Evolutionary conservation across 306 rosid genomes (phyloP).

Genomic region (Citrullus colocynthis): DNA sequence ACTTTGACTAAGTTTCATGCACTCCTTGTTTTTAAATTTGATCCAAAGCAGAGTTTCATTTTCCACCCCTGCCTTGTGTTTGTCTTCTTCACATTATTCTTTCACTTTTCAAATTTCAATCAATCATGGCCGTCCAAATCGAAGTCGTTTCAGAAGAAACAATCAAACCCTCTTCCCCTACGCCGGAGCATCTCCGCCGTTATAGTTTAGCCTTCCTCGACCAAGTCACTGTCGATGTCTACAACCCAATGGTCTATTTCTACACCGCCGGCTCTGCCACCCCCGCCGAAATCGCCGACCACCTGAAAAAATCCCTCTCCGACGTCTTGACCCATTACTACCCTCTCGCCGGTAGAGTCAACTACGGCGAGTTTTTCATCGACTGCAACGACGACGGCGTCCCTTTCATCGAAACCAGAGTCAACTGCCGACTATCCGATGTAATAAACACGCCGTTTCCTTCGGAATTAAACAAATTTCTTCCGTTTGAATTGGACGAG

Average conservation of each 20-base stretch:
- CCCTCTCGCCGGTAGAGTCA: constrained; percentile 19
- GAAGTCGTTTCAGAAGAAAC: constrained; percentile 7
- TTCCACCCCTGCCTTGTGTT: not conserved
- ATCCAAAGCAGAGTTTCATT: not conserved
- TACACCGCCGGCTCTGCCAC: not conserved
- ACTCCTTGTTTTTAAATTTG: not conserved
- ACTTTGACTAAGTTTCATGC: not conserved
- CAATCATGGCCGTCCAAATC: constrained; percentile 1
- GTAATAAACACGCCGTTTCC: constrained; percentile 23
- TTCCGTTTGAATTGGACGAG: constrained; percentile 32
- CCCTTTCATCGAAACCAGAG: constrained; percentile 15
- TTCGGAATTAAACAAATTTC: constrained; percentile 20
- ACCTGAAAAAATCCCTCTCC: constrained; percentile 14
- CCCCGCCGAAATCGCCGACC: not conserved
- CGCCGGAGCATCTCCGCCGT: constrained; percentile 16
- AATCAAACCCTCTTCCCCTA: constrained; percentile 23
- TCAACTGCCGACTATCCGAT: constrained; percentile 20
- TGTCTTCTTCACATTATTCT: not conserved
- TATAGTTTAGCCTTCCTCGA: constrained; percentile 15
- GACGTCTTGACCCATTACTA: constrained; percentile 15
- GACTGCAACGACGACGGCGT: constrained; percentile 23
- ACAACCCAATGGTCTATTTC: constrained; percentile 12
- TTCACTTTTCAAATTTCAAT: not conserved
- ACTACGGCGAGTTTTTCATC: not conserved
- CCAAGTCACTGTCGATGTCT: constrained; percentile 16